phyloP scores from a whole-genome alignment of 2,329 filamentous ascomycete species.

The Apiospora malaysiana region DNA sequence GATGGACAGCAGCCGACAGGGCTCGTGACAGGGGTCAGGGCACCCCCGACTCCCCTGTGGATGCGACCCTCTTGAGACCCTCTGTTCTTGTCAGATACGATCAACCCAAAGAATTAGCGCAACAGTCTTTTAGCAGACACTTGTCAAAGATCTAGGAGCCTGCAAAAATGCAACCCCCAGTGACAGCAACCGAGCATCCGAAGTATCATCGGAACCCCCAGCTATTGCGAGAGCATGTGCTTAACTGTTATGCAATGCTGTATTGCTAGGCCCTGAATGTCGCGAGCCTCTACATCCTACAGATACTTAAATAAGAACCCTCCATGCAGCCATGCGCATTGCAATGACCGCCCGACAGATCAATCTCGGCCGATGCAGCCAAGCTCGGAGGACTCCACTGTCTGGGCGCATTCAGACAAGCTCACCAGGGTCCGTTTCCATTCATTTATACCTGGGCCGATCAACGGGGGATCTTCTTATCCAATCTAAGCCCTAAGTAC shows the following conservation, averaged over 20 bases:
- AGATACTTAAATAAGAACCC: background rate
- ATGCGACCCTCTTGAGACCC: conserved; percentile 20
- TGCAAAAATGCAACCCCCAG: background rate
- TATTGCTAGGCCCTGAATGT: background rate
- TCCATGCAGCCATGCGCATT: background rate
- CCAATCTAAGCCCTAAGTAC: background rate
- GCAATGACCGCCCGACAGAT: background rate
- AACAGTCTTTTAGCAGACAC: background rate
- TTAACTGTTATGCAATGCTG: background rate
- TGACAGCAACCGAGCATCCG: background rate
- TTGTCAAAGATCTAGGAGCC: background rate
- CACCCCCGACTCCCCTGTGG: background rate
- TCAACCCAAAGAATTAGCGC: conserved; percentile 1
- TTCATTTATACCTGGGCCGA: background rate
- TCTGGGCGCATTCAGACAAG: conserved; percentile 4
- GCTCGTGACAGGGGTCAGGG: background rate
- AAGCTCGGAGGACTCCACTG: background rate
- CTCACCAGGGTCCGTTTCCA: conserved; percentile 10
- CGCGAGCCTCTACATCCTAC: background rate
- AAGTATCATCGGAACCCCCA: background rate
- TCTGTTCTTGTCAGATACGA: conserved; percentile 6
- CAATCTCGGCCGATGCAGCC: conserved; percentile 11
- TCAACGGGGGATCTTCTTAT: background rate
- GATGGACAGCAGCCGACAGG: no score
- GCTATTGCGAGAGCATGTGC: background rate